Conservation (phyloP, 805 yeast genomes). For the Jamesozyma gamospora region DNA sequence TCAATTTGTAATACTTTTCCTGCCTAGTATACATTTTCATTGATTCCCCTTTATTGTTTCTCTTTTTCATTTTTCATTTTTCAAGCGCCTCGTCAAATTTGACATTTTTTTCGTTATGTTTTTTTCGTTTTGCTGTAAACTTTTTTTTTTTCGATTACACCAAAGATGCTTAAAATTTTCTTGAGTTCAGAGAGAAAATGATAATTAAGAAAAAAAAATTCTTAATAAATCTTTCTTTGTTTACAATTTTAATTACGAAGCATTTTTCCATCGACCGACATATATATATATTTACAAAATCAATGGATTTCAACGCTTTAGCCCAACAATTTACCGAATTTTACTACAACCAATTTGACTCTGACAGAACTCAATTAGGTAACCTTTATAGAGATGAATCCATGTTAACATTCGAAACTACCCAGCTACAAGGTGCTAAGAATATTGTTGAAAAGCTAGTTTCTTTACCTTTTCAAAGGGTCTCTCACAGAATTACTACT, state of each 20-base stretch:
- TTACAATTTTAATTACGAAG: too few relatives aligned
- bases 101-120: not conserved
- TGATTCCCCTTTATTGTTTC: too few relatives aligned
- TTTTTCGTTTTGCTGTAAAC: not conserved
- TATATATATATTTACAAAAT: slow-evolving; percentile 15
- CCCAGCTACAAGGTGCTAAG: slow-evolving; percentile 91
- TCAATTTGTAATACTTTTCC: too few relatives aligned
- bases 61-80: not conserved
- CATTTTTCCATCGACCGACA: too few relatives aligned
- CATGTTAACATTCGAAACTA: slow-evolving; percentile 92
- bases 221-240: too few relatives aligned
- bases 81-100: not conserved
- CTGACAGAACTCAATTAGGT: slow-evolving; percentile 86
- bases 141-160: not conserved
- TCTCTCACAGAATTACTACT: slow-evolving; percentile 86
- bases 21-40: too few relatives aligned
- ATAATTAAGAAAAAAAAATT: too few relatives aligned
- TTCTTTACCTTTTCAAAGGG: slow-evolving; percentile 84
- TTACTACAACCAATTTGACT: slow-evolving; percentile 90
- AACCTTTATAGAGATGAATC: slow-evolving; percentile 93
- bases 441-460: slow-evolving; percentile 86
- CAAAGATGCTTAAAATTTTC: too few relatives aligned
- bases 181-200: too few relatives aligned
- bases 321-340: slow-evolving; percentile 82
- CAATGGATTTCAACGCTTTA: slow-evolving; percentile 38